Evolutionary conservation across 495 filamentous ascomycete genomes (phyloP).

Genomic region (Lophiotrema nucula): DNA sequence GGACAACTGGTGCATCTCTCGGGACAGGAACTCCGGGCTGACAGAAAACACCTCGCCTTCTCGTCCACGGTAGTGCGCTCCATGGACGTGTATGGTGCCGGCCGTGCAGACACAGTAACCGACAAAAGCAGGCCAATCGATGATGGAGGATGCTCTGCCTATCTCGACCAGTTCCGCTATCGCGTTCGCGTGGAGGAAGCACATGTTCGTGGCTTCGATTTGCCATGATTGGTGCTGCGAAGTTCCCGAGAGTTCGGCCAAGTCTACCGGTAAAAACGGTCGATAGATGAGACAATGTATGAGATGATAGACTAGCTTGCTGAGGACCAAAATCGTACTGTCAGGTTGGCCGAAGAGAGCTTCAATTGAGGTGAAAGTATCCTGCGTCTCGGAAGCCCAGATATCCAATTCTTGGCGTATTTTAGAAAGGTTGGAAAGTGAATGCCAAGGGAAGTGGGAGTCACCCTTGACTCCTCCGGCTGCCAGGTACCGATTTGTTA

Average conservation of each 20-base stretch:
- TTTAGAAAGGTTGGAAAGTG: constrained; percentile 77
- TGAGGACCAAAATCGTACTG: constrained; percentile 72
- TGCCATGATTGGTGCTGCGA: constrained; percentile 89
- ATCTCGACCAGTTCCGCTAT: constrained; percentile 81
- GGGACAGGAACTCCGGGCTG: constrained; percentile 68
- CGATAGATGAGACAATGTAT: constrained; percentile 83
- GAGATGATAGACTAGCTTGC: constrained; percentile 80
- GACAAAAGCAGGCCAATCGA: constrained; percentile 81
- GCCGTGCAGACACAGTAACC: constrained; percentile 80
- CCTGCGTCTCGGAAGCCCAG: constrained; percentile 78
- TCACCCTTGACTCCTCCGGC: constrained; percentile 84
- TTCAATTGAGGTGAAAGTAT: constrained; percentile 72
- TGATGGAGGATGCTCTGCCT: constrained; percentile 59
- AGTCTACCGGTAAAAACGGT: constrained; percentile 79
- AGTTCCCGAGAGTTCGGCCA: constrained; percentile 71
- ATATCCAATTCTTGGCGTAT: constrained; percentile 81
- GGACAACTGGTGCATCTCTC: constrained; percentile 74
- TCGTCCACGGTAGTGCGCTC: constrained; percentile 70
- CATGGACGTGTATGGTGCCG: constrained; percentile 81
- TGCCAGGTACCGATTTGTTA: constrained; percentile 80
- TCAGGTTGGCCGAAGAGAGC: constrained; percentile 73
- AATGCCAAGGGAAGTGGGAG: constrained; percentile 86
- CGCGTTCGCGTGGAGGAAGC: constrained; percentile 82
- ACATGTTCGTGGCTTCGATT: constrained; percentile 81
- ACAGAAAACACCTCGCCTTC: constrained; percentile 62